Evolutionary conservation across 176 grass and related monocot genomes (phyloP), one percentile per base, ranked within the genome.

Genomic region (Carex kokanica): DNA sequence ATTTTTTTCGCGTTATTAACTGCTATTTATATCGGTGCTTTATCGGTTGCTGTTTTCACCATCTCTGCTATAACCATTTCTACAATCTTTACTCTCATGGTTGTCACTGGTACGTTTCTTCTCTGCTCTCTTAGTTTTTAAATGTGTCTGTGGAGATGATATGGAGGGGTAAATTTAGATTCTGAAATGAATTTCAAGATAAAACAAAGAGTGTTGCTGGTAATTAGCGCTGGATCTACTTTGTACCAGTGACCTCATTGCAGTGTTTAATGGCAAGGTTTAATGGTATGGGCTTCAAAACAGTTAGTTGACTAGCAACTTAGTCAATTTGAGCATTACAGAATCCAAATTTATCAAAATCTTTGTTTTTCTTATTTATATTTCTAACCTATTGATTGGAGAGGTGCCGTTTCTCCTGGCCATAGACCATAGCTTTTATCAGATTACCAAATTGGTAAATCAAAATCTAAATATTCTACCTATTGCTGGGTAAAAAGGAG

Each of bases 51-150:
- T 1, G 41, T 91, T 59, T 80, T 98, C 29, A 68, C 88, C 4
- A 82, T 98, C 29, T 82, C 87, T 0, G 63, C 86, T 20, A 79
- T 89, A 82, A 91, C 90, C 2, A 83, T 85, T 9, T 88, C 84
- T 11, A 87, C 86, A 2, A 80, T 84, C 58, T 14, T 98, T 31
- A 81, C 62, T n/a, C 80, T 93, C 45, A 70, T 85, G 40, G 55
- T 91, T 36, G 92, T 87, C 18, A 86, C 89, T 29, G 95, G 95
- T 98, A 80, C 14, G 11, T 68, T 27, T 78, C 32, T 17, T 63
- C 55, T 70, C 58, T 21, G 3, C 16, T 56, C 41, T 21, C 2
- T 51, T 65, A 10, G 3, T 68, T 38, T 67, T 67, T n/a, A 59
- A 49, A 43, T 58, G 36, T 79, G 25, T 43, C 38, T 43, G 36